These are phyloP conservation scores for Cryptococcus hybrid DNA, from an alignment of 1,284 basidiomycete genomes.

Conservation along the genomic window DNA sequence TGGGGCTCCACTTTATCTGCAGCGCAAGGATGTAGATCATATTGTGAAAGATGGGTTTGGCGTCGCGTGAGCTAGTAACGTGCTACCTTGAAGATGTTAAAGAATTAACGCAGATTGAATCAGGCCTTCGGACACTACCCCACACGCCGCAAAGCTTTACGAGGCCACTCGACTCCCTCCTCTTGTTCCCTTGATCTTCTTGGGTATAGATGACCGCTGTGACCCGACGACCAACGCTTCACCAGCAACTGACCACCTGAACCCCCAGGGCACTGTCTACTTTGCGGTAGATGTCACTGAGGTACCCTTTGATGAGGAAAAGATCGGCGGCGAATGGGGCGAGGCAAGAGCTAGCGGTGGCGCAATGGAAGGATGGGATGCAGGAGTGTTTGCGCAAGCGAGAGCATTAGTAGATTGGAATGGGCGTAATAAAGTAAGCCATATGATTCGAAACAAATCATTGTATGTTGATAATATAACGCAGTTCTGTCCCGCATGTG, in stretches of 20 bases:
- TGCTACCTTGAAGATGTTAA: no score
- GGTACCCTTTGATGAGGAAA: slow-evolving; percentile 52
- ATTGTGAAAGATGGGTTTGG: slow-evolving; percentile 54
- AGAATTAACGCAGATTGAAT: background rate
- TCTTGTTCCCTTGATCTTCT: slow-evolving; percentile 59
- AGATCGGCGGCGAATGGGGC: slow-evolving; percentile 57
- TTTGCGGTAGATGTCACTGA: slow-evolving; percentile 70
- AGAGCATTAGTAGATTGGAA: slow-evolving; percentile 89
- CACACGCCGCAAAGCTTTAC: slow-evolving; percentile 48
- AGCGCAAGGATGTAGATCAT: slow-evolving; percentile 64
- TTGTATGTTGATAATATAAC: slow-evolving; percentile 8
- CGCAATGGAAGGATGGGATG: slow-evolving; percentile 53
- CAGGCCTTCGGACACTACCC: slow-evolving; percentile 1
- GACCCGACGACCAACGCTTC: slow-evolving; percentile 45
- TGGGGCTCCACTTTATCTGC: slow-evolving; percentile 55
- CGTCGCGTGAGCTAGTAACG: slow-evolving; percentile 25
- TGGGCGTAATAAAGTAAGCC: slow-evolving; percentile 67
- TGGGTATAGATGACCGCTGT: slow-evolving; percentile 73
- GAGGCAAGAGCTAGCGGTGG: slow-evolving; percentile 66
- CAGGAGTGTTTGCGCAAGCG: slow-evolving; percentile 70
- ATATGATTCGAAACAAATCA: background rate
- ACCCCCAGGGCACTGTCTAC: slow-evolving; percentile 69
- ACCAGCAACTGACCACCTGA: slow-evolving; percentile 60
- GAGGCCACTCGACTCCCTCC: slow-evolving; percentile 66
- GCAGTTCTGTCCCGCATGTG: slow-evolving; percentile 87